Conservation (phyloP, 2,329 filamentous ascomycete genomes). For the Cordyceps javanica region DNA sequence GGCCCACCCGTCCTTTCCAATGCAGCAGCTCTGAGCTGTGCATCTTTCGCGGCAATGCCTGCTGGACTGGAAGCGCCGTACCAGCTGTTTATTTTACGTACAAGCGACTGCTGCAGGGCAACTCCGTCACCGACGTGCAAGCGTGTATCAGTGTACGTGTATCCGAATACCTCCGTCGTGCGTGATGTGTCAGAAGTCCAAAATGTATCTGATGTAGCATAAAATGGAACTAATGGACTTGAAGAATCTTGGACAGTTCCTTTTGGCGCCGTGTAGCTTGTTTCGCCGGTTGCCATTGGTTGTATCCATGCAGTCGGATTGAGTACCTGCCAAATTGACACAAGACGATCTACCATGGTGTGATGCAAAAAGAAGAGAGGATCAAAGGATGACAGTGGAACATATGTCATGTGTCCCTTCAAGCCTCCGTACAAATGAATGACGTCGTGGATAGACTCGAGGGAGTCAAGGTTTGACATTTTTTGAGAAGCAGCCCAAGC, state of each 20-base stretch:
- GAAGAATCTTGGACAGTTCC: slow-evolving; percentile 48
- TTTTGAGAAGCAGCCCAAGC: slow-evolving; percentile 47
- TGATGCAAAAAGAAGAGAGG: slow-evolving; percentile 77
- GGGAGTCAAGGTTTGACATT: slow-evolving; percentile 51
- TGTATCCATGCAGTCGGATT: slow-evolving; percentile 63
- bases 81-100: slow-evolving; percentile 46
- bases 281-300: slow-evolving; percentile 46
- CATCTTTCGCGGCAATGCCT: slow-evolving; percentile 9
- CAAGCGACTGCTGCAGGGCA: slow-evolving; percentile 27
- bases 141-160: slow-evolving; percentile 63
- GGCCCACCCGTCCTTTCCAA: slow-evolving; percentile 15
- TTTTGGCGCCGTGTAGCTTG: slow-evolving; percentile 54
- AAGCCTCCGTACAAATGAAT: slow-evolving; percentile 54
- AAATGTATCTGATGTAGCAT: slow-evolving; percentile 47
- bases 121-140: slow-evolving; percentile 19
- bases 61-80: slow-evolving; percentile 29
- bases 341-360: slow-evolving; percentile 65
- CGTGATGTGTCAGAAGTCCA: slow-evolving; percentile 62
- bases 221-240: slow-evolving; percentile 63
- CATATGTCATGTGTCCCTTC: slow-evolving; percentile 63
- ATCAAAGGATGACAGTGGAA: slow-evolving; percentile 70
- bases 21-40: background rate
- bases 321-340: slow-evolving; percentile 71
- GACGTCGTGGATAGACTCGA: slow-evolving; percentile 59
- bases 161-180: slow-evolving; percentile 57